These are phyloP conservation scores for Boletus rubescentipes DNA, from an alignment of 768 basidiomycete species.

Conservation along the genomic window DNA sequence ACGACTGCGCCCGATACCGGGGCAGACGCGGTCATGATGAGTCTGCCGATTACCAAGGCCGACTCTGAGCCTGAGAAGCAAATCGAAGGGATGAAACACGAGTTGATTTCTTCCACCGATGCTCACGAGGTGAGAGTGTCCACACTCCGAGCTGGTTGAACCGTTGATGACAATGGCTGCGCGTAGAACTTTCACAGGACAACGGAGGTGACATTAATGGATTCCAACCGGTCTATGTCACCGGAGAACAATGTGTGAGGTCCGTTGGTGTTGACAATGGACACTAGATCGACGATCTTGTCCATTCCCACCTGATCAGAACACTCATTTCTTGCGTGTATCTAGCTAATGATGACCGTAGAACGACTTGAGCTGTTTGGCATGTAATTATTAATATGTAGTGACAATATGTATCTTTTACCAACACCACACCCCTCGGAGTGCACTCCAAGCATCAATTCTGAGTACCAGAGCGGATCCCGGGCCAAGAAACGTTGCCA, in stretches of 20 bases:
- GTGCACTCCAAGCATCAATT: no score
- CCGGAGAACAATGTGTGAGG: background rate
- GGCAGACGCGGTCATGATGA: background rate
- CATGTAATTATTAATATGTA: no score
- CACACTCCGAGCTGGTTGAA: background rate
- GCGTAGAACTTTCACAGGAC: background rate
- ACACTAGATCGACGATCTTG: background rate
- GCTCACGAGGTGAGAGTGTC: background rate
- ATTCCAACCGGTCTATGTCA: background rate
- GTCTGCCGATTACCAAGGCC: background rate
- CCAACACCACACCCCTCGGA: no score
- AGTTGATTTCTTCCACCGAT: background rate
- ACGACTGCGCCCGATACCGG: rapidly evolving
- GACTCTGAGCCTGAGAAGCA: background rate
- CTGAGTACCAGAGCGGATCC: no score
- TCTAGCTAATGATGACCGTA: no score
- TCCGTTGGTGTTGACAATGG: background rate
- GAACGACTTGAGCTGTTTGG: no score
- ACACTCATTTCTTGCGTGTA: no score
- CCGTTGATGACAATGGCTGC: no score
- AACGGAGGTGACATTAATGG: background rate
- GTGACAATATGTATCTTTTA: no score
- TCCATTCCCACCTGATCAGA: no score
- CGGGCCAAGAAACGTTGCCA: no score
- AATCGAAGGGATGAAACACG: background rate